These are phyloP conservation scores for Myxozyma nipponensis DNA, from an alignment of 805 yeast genomes.

Conservation along the genomic window DNA sequence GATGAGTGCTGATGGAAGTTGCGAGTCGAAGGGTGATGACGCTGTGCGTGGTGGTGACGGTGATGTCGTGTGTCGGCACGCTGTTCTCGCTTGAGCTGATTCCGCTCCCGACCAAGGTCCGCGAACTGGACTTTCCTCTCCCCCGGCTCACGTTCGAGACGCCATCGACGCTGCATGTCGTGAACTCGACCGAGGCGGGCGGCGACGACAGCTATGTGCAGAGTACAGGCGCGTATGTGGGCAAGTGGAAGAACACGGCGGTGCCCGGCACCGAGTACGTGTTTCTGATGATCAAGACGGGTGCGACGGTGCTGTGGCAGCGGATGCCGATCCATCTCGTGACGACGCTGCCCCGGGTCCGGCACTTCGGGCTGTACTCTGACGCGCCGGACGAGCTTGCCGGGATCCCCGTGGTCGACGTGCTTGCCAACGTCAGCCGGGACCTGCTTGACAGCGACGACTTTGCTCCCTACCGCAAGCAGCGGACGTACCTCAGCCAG, in stretches of 20 bases:
- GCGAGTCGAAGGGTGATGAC: too few relatives aligned
- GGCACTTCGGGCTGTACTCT: constrained; percentile 37
- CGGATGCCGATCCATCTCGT: constrained; percentile 38
- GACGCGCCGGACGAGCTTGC: constrained; percentile 36
- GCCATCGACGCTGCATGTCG: background rate
- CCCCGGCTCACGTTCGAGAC: background rate
- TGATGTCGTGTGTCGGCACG: background rate
- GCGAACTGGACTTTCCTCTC: background rate
- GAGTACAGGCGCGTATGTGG: constrained; percentile 4
- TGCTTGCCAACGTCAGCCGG: constrained; percentile 28
- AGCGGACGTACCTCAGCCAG: constrained; percentile 28
- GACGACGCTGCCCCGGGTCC: constrained; percentile 37
- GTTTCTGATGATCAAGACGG: constrained; percentile 39
- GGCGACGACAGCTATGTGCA: constrained; percentile 2
- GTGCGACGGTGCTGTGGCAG: constrained; percentile 37
- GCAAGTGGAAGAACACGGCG: constrained; percentile 3
- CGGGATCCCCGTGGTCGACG: constrained; percentile 37
- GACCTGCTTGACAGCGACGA: constrained; percentile 14
- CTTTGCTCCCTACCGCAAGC: constrained; percentile 32
- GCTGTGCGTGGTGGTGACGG: too few relatives aligned
- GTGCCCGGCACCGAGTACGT: constrained; percentile 26
- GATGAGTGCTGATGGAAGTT: too few relatives aligned
- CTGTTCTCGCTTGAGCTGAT: background rate
- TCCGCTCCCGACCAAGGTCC: background rate
- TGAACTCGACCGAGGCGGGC: background rate